Evolutionary conservation across 2,329 filamentous ascomycete genomes (phyloP).

Genomic region (Diaporthe aspalathi): DNA sequence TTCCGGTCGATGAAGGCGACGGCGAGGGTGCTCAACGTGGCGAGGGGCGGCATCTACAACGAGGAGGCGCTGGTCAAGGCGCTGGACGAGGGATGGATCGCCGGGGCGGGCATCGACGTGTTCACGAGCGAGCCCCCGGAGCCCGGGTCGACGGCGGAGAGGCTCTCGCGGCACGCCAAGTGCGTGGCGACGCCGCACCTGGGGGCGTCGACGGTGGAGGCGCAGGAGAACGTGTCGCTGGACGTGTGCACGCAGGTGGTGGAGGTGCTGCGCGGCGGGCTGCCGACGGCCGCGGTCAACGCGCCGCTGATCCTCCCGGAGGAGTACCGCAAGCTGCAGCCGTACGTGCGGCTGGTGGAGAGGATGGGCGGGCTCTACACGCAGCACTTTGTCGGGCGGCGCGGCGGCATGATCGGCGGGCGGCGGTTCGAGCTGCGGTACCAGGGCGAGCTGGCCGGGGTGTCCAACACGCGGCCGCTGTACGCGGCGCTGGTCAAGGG

Average conservation of each 20-base stretch:
- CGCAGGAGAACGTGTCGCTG: conserved; percentile 85
- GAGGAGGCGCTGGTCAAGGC: conserved; percentile 78
- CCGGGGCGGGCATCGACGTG: conserved; percentile 83
- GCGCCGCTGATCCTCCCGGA: conserved; percentile 84
- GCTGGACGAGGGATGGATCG: conserved; percentile 76
- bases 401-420: conserved; percentile 63
- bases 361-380: conserved; percentile 84
- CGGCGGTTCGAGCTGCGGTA: conserved; percentile 82
- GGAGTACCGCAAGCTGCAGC: conserved; percentile 81
- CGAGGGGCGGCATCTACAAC: conserved; percentile 83
- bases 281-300: conserved; percentile 83
- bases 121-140: conserved; percentile 79
- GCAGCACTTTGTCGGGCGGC: conserved; percentile 71
- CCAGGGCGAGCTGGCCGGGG: conserved; percentile 77
- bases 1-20: conserved; percentile 78
- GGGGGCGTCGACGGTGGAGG: conserved; percentile 83
- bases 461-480: conserved; percentile 81
- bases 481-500: conserved; percentile 85
- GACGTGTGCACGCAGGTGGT: conserved; percentile 86
- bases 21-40: conserved; percentile 81
- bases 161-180: conserved; percentile 74
- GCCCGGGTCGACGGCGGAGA: conserved; percentile 65
- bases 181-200: conserved; percentile 84
- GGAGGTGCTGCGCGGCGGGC: conserved; percentile 76
- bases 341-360: conserved; percentile 80